Percentiles rank a stretch among this genome's conserved stretches.
These are phyloP conservation scores for Aspergillus udagawae DNA, from an alignment of 2,329 filamentous ascomycete species.

Conservation along the genomic window DNA sequence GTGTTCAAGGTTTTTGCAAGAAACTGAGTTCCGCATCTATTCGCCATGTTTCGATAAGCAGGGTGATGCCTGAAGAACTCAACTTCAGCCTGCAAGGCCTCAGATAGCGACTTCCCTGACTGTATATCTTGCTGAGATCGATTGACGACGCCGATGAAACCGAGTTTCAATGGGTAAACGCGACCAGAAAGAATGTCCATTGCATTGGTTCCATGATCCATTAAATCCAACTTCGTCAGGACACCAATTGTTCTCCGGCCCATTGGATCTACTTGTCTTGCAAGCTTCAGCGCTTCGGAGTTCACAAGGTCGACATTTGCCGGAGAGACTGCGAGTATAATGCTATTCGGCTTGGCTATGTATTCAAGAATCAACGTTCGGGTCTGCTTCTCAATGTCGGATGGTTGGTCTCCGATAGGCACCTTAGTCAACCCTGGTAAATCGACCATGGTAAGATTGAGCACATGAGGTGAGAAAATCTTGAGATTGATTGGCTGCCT, in stretches of 20 bases:
- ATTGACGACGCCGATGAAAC: conserved; percentile 97
- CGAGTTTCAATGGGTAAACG: conserved; percentile 93
- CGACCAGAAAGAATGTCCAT: conserved; percentile 95
- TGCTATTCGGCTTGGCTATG: conserved; percentile 98
- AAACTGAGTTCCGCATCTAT: conserved; percentile 87
- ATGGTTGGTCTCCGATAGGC: conserved; percentile 94
- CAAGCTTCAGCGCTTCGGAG: conserved; percentile 93
- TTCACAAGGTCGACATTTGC: conserved; percentile 98
- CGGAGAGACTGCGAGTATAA: conserved; percentile 91
- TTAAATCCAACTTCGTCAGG: conserved; percentile 92
- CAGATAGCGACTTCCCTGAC: conserved; percentile 87
- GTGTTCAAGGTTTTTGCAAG: conserved; percentile 92
- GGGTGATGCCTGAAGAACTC: conserved; percentile 98
- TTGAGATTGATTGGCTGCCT: conserved; percentile 96
- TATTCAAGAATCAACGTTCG: conserved; percentile 95
- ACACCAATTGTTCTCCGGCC: conserved; percentile 94
- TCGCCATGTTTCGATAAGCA: conserved; percentile 94
- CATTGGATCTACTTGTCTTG: conserved; percentile 91
- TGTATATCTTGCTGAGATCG: conserved; percentile 98
- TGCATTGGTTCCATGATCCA: conserved; percentile 98
- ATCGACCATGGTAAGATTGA: conserved; percentile 95
- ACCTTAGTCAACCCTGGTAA: conserved; percentile 95
- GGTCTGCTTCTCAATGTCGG: conserved; percentile 98
- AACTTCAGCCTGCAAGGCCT: conserved; percentile 81
- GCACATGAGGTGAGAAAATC: conserved; percentile 93